phyloP scores from a whole-genome alignment of 176 grass and related monocot species.

The Cenchrus americanus region DNA sequence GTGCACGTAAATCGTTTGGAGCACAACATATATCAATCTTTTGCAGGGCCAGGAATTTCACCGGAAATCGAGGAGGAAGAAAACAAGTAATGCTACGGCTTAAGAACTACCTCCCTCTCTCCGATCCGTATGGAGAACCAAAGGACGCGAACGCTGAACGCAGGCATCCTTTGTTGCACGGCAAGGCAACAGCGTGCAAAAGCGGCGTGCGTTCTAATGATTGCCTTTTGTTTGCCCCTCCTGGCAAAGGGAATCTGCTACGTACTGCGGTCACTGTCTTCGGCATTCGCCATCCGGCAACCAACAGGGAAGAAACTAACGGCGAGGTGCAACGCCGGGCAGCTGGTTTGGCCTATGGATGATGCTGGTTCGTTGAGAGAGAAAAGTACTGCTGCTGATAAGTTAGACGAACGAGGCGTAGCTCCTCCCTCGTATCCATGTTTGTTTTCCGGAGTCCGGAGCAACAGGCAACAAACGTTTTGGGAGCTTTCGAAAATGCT shows the following conservation, averaged over 20 bases:
- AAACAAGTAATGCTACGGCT: background rate
- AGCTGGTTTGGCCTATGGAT: too few species aligned
- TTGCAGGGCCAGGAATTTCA: background rate
- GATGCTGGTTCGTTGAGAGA: too few species aligned
- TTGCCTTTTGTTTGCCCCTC: background rate
- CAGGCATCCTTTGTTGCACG: background rate
- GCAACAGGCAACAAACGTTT: too few species aligned
- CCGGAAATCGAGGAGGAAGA: background rate
- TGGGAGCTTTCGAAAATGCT: too few species aligned
- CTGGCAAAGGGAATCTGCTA: background rate
- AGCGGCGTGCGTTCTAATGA: background rate
- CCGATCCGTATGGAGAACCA: background rate
- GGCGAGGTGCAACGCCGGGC: background rate
- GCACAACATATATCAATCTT: background rate
- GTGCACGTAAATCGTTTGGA: background rate
- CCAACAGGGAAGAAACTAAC: background rate
- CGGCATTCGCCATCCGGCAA: too few species aligned
- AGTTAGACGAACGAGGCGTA: too few species aligned
- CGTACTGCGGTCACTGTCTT: background rate
- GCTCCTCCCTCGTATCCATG: too few species aligned
- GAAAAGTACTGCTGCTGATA: too few species aligned
- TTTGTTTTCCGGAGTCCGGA: too few species aligned
- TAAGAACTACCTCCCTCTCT: background rate
- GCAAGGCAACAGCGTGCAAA: background rate
- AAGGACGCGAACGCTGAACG: background rate